Conservation (phyloP, 1,139 yeast species). For the Geotrichum candidum region DNA sequence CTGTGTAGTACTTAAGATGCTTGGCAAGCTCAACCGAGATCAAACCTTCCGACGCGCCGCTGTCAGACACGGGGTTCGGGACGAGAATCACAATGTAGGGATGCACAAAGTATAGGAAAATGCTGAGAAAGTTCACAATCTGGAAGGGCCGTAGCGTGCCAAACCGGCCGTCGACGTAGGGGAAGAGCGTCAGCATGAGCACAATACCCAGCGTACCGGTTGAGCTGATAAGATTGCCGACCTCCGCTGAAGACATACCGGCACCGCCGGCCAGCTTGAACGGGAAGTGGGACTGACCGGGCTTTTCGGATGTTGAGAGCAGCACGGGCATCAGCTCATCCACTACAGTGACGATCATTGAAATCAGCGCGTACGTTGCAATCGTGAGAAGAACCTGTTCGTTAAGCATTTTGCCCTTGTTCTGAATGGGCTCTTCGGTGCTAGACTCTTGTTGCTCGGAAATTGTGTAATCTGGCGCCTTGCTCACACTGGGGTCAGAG, state of each 20-base stretch:
- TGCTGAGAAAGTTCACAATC: constrained; percentile 41
- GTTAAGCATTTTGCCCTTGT: constrained; percentile 23
- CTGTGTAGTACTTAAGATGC: constrained; percentile 14
- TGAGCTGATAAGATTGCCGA: constrained; percentile 50
- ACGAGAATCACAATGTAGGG: constrained; percentile 48
- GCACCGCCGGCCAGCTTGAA: constrained; percentile 46
- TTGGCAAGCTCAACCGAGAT: background rate
- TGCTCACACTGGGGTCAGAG: background rate
- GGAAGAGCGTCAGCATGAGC: constrained; percentile 48
- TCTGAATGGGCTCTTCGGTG: background rate
- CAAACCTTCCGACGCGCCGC: too few species aligned
- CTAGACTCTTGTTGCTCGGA: background rate
- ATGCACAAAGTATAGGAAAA: constrained; percentile 43
- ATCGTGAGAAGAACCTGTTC: constrained; percentile 41
- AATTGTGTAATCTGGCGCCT: background rate
- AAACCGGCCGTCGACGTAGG: constrained; percentile 47
- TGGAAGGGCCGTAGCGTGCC: constrained; percentile 45
- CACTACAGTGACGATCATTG: constrained; percentile 50
- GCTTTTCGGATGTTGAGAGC: constrained; percentile 41
- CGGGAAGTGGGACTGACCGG: constrained; percentile 40
- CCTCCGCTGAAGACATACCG: constrained; percentile 43
- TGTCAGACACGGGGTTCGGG: constrained; percentile 21
- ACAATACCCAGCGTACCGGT: constrained; percentile 55
- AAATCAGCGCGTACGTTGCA: constrained; percentile 35
- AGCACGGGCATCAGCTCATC: constrained; percentile 57